phyloP scores from a whole-genome alignment of 1,139 yeast genomes.

The Protomyces macrosporus region DNA sequence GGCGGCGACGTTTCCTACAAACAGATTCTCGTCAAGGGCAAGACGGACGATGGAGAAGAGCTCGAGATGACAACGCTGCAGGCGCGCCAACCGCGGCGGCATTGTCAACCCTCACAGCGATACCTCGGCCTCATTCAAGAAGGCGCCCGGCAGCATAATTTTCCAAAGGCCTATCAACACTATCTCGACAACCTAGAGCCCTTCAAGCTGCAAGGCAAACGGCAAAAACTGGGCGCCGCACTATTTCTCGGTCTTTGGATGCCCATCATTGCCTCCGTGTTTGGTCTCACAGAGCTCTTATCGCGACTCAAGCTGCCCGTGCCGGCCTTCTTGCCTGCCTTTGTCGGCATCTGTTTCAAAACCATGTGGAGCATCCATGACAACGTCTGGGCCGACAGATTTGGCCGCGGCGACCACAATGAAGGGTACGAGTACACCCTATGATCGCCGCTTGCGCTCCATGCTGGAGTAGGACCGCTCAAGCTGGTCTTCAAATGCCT shows the following conservation, averaged over 20 bases:
- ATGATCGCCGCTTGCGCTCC: conserved; percentile 4
- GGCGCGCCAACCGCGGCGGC: conserved; percentile 10
- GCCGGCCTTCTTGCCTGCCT: conserved; percentile 6
- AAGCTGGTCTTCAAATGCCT: conserved; percentile 23
- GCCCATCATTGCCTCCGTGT: conserved; percentile 17
- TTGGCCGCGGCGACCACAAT: conserved; percentile 24
- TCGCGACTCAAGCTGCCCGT: not conserved
- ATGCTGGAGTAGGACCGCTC: conserved; percentile 17
- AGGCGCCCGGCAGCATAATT: conserved; percentile 22
- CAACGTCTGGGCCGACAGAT: conserved; percentile 13
- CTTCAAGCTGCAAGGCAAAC: conserved; percentile 5
- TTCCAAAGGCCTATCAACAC: conserved; percentile 18
- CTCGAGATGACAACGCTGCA: conserved; percentile 12
- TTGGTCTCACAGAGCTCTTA: not conserved
- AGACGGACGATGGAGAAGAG: not conserved
- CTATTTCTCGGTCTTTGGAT: conserved; percentile 15
- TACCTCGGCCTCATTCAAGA: conserved; percentile 15
- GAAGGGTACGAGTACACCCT: not conserved
- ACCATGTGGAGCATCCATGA: conserved; percentile 15
- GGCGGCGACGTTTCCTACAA: conserved; percentile 16
- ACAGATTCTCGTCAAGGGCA: conserved; percentile 2
- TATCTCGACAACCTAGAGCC: conserved; percentile 19
- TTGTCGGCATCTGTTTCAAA: conserved; percentile 1
- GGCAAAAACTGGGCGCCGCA: conserved; percentile 21
- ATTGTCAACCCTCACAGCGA: conserved; percentile 14